These are phyloP conservation scores for Fusarium falciforme DNA, from an alignment of 2,329 filamentous ascomycete species.

Conservation along the genomic window DNA sequence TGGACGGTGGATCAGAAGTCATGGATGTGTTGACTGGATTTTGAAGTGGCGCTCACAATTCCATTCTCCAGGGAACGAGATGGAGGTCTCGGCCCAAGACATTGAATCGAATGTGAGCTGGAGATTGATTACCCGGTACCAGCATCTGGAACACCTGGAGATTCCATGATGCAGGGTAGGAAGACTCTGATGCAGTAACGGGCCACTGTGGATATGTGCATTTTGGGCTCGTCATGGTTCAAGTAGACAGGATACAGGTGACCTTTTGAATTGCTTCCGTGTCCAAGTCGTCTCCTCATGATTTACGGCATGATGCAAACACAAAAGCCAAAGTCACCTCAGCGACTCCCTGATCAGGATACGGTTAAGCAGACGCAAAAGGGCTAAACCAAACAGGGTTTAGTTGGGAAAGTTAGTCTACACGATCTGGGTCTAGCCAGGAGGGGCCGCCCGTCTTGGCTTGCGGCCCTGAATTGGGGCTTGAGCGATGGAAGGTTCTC, in stretches of 20 bases:
- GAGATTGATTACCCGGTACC: background rate
- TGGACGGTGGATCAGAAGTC: background rate
- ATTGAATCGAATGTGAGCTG: background rate
- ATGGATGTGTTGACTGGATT: background rate
- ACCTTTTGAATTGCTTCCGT: background rate
- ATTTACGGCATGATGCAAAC: background rate
- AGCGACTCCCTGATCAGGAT: constrained; percentile 37
- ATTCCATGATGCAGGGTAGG: background rate
- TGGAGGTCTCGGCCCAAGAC: background rate
- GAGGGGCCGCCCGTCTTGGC: constrained; percentile 37
- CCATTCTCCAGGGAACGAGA: background rate
- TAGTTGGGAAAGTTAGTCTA: constrained; percentile 14
- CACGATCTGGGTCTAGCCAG: constrained; percentile 37
- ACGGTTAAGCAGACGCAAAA: constrained; percentile 20
- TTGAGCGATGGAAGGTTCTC: constrained; percentile 6
- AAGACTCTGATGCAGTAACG: background rate
- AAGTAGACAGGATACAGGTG: background rate
- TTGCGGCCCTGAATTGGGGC: constrained; percentile 17
- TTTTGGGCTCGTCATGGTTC: background rate
- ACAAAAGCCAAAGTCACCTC: background rate
- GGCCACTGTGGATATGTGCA: background rate
- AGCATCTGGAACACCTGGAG: background rate
- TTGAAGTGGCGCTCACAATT: background rate
- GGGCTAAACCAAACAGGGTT: constrained; percentile 25
- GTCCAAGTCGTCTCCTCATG: background rate